A percentile compares a stretch with the other conserved stretches of the same genome.
Evolutionary conservation across 2,329 filamentous ascomycete genomes (phyloP).

Genomic region (Ramichloridium luteum): DNA sequence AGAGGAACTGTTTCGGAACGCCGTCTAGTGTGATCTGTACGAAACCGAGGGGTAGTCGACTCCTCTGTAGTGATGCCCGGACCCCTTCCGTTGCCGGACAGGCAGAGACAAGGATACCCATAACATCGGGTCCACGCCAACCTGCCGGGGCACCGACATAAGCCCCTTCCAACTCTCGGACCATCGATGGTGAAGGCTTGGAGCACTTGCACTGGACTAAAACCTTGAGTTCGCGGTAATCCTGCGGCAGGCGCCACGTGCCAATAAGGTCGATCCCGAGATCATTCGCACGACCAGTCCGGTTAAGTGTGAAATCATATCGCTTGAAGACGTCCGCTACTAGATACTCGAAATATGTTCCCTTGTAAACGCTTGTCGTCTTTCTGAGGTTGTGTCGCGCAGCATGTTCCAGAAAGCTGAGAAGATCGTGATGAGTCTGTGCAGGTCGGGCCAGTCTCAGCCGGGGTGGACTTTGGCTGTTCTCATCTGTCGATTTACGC

Average conservation of each 20-base stretch:
- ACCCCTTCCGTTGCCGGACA: conserved; percentile 66
- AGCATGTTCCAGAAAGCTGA: conserved; percentile 54
- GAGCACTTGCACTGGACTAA: conserved; percentile 57
- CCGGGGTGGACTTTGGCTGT: no score
- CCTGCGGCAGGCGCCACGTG: conserved; percentile 48
- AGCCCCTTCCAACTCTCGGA: conserved; percentile 70
- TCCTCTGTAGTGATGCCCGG: conserved; percentile 55
- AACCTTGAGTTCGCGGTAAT: conserved; percentile 25
- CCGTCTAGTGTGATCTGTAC: conserved; percentile 50
- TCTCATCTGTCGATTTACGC: no score
- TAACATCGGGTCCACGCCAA: conserved; percentile 53
- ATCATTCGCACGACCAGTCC: conserved; percentile 56
- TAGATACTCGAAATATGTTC: conserved; percentile 68
- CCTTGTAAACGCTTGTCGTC: conserved; percentile 50
- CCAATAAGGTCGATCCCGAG: conserved; percentile 64
- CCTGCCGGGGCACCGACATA: conserved; percentile 60
- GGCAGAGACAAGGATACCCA: conserved; percentile 61
- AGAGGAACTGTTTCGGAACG: conserved; percentile 53
- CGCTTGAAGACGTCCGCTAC: conserved; percentile 43
- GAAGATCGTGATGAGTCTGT: conserved; percentile 47
- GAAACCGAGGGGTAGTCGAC: conserved; percentile 60
- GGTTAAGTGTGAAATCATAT: conserved; percentile 52
- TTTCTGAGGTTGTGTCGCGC: conserved; percentile 43
- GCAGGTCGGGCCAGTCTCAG: conserved; percentile 10
- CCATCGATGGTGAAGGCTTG: conserved; percentile 42